Evolutionary conservation across 1,284 basidiomycete genomes (phyloP).

Genomic region (Ceratobasidium sp.): DNA sequence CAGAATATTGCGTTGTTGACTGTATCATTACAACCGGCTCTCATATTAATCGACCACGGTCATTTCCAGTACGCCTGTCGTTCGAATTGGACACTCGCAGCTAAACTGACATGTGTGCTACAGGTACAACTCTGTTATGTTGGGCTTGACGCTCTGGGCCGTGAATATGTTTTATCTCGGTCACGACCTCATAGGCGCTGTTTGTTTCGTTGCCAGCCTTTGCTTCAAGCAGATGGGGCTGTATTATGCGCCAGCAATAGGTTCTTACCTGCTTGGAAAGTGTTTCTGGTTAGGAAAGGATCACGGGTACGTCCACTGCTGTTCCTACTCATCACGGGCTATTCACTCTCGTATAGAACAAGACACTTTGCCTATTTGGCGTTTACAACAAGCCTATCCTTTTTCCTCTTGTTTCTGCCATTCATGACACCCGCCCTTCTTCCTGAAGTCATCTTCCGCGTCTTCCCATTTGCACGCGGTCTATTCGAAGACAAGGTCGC

Average conservation of each 20-base stretch:
- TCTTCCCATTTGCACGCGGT: slow-evolving; percentile 91
- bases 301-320: slow-evolving; percentile 69
- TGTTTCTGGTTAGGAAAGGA: slow-evolving; percentile 77
- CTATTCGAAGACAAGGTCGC: slow-evolving; percentile 97
- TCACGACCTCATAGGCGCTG: slow-evolving; percentile 79
- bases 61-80: slow-evolving; percentile 84
- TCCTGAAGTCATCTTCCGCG: slow-evolving; percentile 78
- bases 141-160: slow-evolving; percentile 81
- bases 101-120: not conserved
- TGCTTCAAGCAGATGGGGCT: slow-evolving; percentile 97
- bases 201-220: slow-evolving; percentile 86
- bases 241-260: slow-evolving; percentile 92
- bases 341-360: slow-evolving; percentile 13
- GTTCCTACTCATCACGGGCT: not conserved
- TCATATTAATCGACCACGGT: slow-evolving; percentile 89
- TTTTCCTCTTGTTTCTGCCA: slow-evolving; percentile 81
- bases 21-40: slow-evolving; percentile 84
- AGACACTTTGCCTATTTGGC: slow-evolving; percentile 61
- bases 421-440: slow-evolving; percentile 70
- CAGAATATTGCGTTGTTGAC: slow-evolving; percentile 81
- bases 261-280: slow-evolving; percentile 85
- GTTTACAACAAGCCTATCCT: slow-evolving; percentile 69
- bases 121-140: slow-evolving; percentile 85
- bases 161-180: slow-evolving; percentile 77
- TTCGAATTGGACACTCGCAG: not conserved